Conservation (phyloP, 176 grass and related monocot species). For the Carex scoparia region DNA sequence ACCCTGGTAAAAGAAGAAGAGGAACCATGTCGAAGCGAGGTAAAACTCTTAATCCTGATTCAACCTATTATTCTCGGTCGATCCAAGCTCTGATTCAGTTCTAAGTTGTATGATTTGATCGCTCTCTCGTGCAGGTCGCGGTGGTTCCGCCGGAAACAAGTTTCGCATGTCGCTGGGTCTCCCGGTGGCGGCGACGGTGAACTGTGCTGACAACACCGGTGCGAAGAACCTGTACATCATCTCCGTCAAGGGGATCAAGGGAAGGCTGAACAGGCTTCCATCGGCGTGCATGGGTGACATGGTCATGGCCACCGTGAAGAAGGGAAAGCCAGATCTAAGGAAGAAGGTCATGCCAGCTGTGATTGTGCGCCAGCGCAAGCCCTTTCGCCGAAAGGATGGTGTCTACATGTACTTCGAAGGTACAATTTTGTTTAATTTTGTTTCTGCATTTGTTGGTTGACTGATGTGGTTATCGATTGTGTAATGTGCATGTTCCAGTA, state of each 20-base stretch:
- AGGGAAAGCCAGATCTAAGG: conserved; percentile 32
- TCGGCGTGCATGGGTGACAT: conserved; percentile 34
- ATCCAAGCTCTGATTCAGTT: not conserved
- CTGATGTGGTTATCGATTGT: not conserved
- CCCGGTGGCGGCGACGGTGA: conserved; percentile 35
- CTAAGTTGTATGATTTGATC: not conserved
- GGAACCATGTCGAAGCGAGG: conserved; percentile 26
- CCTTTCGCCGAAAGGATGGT: conserved; percentile 37
- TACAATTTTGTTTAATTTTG: not conserved
- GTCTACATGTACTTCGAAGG: conserved; percentile 44
- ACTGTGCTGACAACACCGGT: conserved; percentile 33
- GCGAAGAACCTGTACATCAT: conserved; percentile 41
- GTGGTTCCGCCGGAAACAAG: conserved; percentile 27
- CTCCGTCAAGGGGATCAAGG: conserved; percentile 39
- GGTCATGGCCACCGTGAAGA: conserved; percentile 40
- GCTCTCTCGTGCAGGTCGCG: not conserved
- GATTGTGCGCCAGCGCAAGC: conserved; percentile 35
- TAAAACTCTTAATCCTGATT: not conserved
- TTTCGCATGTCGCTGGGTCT: conserved; percentile 38
- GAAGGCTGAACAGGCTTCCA: conserved; percentile 25
- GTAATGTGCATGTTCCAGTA: not conserved
- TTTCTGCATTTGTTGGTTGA: not conserved
- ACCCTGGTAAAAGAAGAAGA: not conserved
- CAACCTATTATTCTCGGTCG: not conserved
- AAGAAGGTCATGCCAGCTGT: conserved; percentile 41